phyloP scores from a whole-genome alignment of 768 basidiomycete species.

The Pleurotus djamor region DNA sequence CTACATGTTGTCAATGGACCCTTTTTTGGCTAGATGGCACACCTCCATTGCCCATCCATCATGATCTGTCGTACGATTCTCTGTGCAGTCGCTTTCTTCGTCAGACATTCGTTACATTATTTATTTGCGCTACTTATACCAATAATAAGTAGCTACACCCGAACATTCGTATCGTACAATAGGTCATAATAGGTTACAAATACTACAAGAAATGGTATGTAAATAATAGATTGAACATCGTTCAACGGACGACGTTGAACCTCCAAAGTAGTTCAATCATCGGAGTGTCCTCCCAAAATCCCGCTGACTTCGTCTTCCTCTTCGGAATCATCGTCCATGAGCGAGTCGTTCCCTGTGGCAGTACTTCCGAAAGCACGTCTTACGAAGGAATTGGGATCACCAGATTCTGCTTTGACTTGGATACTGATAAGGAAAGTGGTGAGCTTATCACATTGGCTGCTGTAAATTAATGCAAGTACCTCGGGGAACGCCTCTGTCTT shows the following conservation, averaged over 20 bases:
- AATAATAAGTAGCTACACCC: neutral
- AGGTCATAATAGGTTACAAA: neutral
- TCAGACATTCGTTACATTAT: neutral
- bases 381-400: conserved; percentile 35
- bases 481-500: conserved; percentile 11
- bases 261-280: no score
- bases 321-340: conserved; percentile 48
- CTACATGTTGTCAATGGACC: neutral
- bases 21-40: neutral
- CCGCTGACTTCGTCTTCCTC: conserved; percentile 49
- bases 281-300: conserved; percentile 20
- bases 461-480: neutral
- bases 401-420: conserved; percentile 29
- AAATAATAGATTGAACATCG: no score
- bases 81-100: neutral
- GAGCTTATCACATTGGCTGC: conserved; percentile 5
- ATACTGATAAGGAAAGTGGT: neutral
- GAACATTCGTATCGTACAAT: neutral
- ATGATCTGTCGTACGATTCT: neutral
- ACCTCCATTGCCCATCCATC: neutral
- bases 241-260: no score
- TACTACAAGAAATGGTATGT: no score
- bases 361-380: conserved; percentile 26
- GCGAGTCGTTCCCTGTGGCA: conserved; percentile 38
- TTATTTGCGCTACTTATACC: neutral